These are phyloP conservation scores for Orbilia blumenaviensis DNA, from an alignment of 2,329 filamentous ascomycete species.

Conservation along the genomic window DNA sequence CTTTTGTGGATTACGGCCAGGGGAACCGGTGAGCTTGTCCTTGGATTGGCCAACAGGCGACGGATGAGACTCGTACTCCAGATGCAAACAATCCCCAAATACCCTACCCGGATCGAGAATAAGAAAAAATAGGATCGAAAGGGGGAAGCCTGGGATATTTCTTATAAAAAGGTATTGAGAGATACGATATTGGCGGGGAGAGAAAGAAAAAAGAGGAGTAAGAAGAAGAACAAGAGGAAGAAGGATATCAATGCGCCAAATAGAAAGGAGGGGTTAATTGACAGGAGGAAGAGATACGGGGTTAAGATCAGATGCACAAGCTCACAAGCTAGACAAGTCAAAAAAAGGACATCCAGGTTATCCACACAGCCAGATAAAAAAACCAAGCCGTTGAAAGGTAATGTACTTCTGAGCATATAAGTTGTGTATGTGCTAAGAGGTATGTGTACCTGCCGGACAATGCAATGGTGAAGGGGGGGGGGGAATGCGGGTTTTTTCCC, in stretches of 20 bases:
- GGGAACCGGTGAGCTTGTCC: constrained; percentile 14
- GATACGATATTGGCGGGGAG: background rate
- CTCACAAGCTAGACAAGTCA: background rate
- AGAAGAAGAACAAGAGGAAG: background rate
- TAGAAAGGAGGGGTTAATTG: constrained; percentile 19
- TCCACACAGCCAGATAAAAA: constrained; percentile 1
- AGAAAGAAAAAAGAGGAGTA: background rate
- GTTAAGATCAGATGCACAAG: constrained; percentile 11
- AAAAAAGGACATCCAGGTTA: background rate
- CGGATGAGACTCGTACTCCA: constrained; percentile 1
- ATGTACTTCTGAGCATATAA: background rate
- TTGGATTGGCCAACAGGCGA: constrained; percentile 32
- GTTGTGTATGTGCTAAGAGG: background rate
- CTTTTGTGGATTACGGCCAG: constrained; percentile 7
- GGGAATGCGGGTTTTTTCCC: constrained; percentile 29
- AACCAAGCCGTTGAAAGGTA: background rate
- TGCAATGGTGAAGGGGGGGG: constrained; percentile 4
- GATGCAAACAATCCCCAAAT: constrained; percentile 6
- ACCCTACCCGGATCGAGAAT: background rate
- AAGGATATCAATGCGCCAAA: background rate
- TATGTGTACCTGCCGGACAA: background rate
- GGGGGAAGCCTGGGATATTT: background rate
- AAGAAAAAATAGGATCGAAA: constrained; percentile 8
- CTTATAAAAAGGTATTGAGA: background rate
- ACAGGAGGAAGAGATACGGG: background rate